Base-by-base conservation (phyloP, 345 rosid species). In the Linum usitatissimum region DNA sequence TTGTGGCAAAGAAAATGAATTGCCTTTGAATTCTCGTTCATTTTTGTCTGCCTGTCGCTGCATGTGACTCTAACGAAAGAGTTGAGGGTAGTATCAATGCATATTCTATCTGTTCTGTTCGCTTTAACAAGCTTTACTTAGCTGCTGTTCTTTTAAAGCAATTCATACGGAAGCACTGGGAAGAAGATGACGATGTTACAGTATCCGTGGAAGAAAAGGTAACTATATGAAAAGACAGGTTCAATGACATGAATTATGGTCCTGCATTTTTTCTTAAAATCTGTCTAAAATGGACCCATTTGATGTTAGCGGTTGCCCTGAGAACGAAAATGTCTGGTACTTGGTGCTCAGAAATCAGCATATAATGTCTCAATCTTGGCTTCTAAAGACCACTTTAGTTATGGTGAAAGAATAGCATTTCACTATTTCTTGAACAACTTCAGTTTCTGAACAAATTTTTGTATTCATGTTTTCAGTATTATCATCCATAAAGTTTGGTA, bases 101-200 rank as follows among this genome's bases (percentile, higher is more conserved):
- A 15, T 6, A 63, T 30, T 54, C 53, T 28, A 45, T 49, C 42
- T 10, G 3, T 70, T 9, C 45, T 75, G 81, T 78, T 38, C 62
- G 76, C 75, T 57, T 91, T 92, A 76, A 88, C 93, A 19, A 63
- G 40, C 56, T 64, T 66, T 74, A 89, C 98, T 75, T 89, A 77
- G 98, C 98, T 71, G 95, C 95, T n/a, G 86, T 89, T 9, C 79
- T 92, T 74, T 68, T 92, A 66, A 92, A 89, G 81, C 95, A 87
- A 73, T 92, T 84, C 69, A 81, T 92, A 64, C 87, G 78, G 69
- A 89, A 82, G 68, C 98, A 89, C 67, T 92, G 96, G 96, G 88
- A 81, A 70, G 96, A 87, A 71, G 86, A 80, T 19, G 98, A 92
- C 31, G 91, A 87, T 66, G 96, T 95, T 70, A 75, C 66, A 67